A percentile compares a stretch with the other conserved stretches of the same genome.
phyloP scores from a whole-genome alignment of 2,329 filamentous ascomycete genomes.

The Ophiostoma australiae region DNA sequence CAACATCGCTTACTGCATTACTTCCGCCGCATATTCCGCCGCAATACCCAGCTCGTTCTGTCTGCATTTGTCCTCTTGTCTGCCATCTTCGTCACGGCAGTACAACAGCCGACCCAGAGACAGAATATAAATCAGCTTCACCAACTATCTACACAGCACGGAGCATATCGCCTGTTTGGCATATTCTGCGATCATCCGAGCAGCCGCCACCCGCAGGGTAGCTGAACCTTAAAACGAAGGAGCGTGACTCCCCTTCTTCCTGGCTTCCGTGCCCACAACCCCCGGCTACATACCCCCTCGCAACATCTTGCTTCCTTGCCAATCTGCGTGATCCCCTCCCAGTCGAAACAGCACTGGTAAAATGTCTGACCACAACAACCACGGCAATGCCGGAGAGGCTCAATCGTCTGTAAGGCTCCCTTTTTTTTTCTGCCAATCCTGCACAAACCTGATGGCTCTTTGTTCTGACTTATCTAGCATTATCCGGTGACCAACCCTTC shows the following conservation, averaged over 20 bases:
- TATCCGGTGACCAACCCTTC: constrained; percentile 12
- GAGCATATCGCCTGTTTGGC: neutral
- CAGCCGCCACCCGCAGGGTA: neutral
- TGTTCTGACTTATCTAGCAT: neutral
- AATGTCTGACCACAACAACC: constrained; percentile 29
- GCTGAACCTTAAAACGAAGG: constrained; percentile 3
- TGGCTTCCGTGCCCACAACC: neutral
- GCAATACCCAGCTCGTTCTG: neutral
- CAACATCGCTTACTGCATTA: constrained; percentile 6
- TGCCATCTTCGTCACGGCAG: neutral
- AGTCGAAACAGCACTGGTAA: constrained; percentile 7
- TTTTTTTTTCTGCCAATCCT: neutral
- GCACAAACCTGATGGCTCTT: neutral
- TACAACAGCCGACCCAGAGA: neutral
- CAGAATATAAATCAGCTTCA: neutral
- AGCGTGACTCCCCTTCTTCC: neutral
- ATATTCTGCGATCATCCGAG: constrained; percentile 7
- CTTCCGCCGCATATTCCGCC: neutral
- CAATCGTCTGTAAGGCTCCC: constrained; percentile 20
- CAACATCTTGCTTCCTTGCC: neutral
- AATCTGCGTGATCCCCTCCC: neutral
- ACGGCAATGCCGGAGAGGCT: constrained; percentile 19
- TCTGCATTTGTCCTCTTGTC: neutral
- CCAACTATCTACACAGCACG: neutral
- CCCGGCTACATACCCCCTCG: neutral